Evolutionary conservation across 1,284 basidiomycete species (phyloP).

Genomic region (Phellopilus nigrolimitatus): DNA sequence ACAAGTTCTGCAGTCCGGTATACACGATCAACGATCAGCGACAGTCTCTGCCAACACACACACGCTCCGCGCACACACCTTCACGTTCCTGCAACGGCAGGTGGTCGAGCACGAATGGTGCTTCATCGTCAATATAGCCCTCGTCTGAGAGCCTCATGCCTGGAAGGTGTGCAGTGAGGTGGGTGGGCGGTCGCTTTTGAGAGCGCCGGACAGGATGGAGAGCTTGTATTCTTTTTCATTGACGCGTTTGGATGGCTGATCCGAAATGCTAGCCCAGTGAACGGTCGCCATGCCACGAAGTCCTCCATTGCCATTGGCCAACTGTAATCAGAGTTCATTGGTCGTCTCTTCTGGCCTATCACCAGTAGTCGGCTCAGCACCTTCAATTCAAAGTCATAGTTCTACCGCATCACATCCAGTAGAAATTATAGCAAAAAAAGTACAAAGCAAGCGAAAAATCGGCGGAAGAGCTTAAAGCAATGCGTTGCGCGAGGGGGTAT

Average conservation of each 20-base stretch:
- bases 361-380: not conserved
- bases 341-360: too few relatives aligned
- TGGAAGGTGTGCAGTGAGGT: slow-evolving; percentile 27
- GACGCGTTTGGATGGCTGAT: not conserved
- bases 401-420: not conserved
- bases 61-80: slow-evolving; percentile 12
- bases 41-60: slow-evolving; percentile 48
- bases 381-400: not conserved
- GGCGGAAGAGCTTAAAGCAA: not conserved
- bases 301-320: not conserved
- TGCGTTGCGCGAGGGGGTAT: slow-evolving; percentile 3
- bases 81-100: slow-evolving; percentile 20
- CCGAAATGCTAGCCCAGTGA: not conserved
- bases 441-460: not conserved
- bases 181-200: not conserved
- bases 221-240: not conserved
- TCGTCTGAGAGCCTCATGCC: slow-evolving; percentile 20
- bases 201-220: not conserved
- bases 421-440: not conserved
- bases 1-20: slow-evolving; percentile 68
- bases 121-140: slow-evolving; percentile 20
- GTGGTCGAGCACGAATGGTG: slow-evolving; percentile 14
- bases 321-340: too few relatives aligned
- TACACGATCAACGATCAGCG: slow-evolving; percentile 28
- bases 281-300: slow-evolving; percentile 9